Base-by-base conservation (phyloP, 2,329 filamentous ascomycete species). In the Ophiognomonia clavigignenti-juglandacearum region DNA sequence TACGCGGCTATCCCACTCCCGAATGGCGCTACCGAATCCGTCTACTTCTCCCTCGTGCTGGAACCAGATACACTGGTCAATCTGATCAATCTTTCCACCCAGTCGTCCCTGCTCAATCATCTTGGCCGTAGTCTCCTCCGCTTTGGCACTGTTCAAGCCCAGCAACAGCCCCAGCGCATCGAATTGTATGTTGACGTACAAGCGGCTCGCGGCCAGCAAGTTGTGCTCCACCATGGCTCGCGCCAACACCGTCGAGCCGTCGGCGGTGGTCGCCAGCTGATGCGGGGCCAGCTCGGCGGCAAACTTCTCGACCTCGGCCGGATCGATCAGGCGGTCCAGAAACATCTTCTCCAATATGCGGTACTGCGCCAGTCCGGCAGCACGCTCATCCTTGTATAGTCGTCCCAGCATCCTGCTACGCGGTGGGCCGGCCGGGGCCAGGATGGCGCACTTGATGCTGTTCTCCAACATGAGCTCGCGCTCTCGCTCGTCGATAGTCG, bases 221-320 rank as follows among this genome's bases (percentile, higher is more conserved):
- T 98, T 98, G 70, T 98, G 93, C 69, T 98, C 93, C 16, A 96
- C 83, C 9, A 98, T 88, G 6, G 93, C 93, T 64, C 89, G 92
- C 59, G 88, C 88, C 29, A 98, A 78, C 4, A 97, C 93, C 0
- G 93, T 98, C 16, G 86, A 88, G 2, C 93, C 93, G 64, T 98
- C 93, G 0, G 88, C 78, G 0, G 89, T 96, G 53, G 81, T 84
- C 20, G 93, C 93, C 2, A 96, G 81, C 68, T 98, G 93, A 67
- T 98, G 93, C 19, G 88, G 85, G 47, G 82, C 78, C 40, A 98
- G 74, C 43, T 83, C 84, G 57, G 86, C 74, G 0, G 91, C 86
- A 61, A 98, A 98, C 46, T 87, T 83, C 31, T 83, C 81, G 35
- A 96, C 89, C 68, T 98, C 93, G n/a, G 75, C 78, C 0, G 85